These are phyloP conservation scores for Termitomyces sp. DNA, from an alignment of 768 basidiomycete genomes.

Conservation along the genomic window DNA sequence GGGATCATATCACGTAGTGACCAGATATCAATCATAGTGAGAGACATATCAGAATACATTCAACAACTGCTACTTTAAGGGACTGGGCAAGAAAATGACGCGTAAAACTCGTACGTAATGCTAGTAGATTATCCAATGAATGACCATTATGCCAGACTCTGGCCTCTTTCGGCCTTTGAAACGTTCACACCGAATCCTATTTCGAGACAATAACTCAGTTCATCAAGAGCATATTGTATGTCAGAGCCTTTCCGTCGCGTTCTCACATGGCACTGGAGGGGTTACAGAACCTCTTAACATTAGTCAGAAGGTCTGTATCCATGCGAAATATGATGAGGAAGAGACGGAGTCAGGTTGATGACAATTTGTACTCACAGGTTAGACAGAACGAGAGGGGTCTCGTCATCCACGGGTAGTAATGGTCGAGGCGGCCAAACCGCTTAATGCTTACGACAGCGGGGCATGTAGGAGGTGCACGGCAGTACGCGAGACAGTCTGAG, in stretches of 20 bases:
- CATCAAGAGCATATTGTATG: neutral
- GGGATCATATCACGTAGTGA: too few relatives aligned
- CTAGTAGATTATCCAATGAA: neutral
- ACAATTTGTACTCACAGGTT: conserved; percentile 11
- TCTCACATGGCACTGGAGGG: neutral
- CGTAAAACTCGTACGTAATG: neutral
- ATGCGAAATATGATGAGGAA: neutral
- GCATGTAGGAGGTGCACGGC: conserved; percentile 20
- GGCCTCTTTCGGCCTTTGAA: neutral
- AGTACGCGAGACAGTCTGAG: conserved; percentile 23
- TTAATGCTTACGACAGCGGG: conserved; percentile 10
- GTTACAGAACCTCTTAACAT: neutral
- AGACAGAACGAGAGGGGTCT: conserved; percentile 10
- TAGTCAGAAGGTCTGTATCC: conserved; percentile 3
- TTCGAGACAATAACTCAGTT: neutral
- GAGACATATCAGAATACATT: neutral
- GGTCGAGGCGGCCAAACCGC: conserved; percentile 10
- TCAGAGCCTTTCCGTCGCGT: neutral
- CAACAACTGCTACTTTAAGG: neutral
- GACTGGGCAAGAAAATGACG: neutral
- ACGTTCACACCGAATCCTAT: neutral
- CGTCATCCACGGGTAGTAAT: conserved; percentile 8
- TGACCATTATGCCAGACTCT: neutral
- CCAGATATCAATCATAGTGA: too few relatives aligned
- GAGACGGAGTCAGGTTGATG: neutral